Conservation (phyloP, 139 green algal genomes). For the Chlamydomonas eustigma region DNA sequence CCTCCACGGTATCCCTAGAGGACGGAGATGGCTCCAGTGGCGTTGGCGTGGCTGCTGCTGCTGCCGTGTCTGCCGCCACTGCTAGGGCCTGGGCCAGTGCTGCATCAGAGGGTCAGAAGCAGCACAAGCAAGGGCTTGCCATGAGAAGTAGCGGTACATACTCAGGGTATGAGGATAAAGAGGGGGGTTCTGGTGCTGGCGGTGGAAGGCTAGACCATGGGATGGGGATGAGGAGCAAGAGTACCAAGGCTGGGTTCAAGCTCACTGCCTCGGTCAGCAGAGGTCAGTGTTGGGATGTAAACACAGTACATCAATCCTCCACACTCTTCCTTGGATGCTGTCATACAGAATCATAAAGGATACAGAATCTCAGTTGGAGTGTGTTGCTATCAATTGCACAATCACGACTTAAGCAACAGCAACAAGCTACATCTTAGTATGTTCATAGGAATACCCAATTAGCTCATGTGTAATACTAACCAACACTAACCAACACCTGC, state of each 20-base stretch:
- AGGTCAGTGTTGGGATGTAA: background rate
- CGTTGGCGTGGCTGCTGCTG: slow-evolving; percentile 16
- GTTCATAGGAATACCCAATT: no score
- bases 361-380: no score
- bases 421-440: no score
- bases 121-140: no score
- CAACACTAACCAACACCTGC: no score
- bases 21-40: slow-evolving; percentile 12
- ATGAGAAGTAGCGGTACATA: background rate
- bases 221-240: background rate
- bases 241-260: slow-evolving; percentile 4
- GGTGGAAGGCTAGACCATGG: background rate
- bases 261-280: slow-evolving; percentile 3
- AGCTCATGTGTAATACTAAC: no score
- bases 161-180: background rate
- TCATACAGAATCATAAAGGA: no score
- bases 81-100: slow-evolving; percentile 13
- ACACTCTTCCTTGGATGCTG: no score
- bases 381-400: no score
- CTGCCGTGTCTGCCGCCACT: slow-evolving; percentile 11
- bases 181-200: background rate
- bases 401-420: no score
- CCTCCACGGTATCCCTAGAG: slow-evolving; percentile 11
- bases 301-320: background rate
- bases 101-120: background rate